Base-by-base conservation (phyloP, 306 rosid species). In the Prunus fruticosa region DNA sequence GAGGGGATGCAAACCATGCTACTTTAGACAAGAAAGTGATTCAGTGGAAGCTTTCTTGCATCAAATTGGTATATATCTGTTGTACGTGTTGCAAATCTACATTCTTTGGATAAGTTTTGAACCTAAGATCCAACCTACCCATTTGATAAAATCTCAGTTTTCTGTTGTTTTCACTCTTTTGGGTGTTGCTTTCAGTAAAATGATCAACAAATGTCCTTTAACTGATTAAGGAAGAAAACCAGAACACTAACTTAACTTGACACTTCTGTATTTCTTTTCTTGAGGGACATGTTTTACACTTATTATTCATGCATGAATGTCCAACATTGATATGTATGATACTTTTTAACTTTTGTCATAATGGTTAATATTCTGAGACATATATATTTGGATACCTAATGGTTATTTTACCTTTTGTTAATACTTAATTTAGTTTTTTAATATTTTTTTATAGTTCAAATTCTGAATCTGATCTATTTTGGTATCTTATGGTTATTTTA, bases 1-100 rank as follows among this genome's bases (percentile, higher is more conserved):
- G 50, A 49, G 77, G 67, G 78, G 46, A 22, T 58, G 61, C 67
- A 62, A 73, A 77, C 25, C 71, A 79, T 78, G 64, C 72, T 8
- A 25, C 74, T 69, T 80, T 87, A 75, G 91, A 91, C 84, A 87
- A 85, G 84, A 91, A 84, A 79, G 85, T 92, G 74, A 65, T 78
- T 66, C 96, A 88, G 82, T 94, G 98, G 98, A 75, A 87, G 87
- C 95, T 76, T 64, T 79, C 67, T 79, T 94, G 80, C 96, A 83
- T 82, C 98, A 94, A 83, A 94, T 94, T 79, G 98, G 98, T 94
- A 89, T 64, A 84, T 53, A 47, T 78, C 51, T 68, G 80, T 72
- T 76, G 20, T 47, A 15, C 2, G 15, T 68, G 34, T 63, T 72
- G 63, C 73, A 60, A 61, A 38, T 45, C 72, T 67, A 38, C 38